phyloP scores from a whole-genome alignment of 1,284 basidiomycete genomes.

The Leccinum angustisporum region DNA sequence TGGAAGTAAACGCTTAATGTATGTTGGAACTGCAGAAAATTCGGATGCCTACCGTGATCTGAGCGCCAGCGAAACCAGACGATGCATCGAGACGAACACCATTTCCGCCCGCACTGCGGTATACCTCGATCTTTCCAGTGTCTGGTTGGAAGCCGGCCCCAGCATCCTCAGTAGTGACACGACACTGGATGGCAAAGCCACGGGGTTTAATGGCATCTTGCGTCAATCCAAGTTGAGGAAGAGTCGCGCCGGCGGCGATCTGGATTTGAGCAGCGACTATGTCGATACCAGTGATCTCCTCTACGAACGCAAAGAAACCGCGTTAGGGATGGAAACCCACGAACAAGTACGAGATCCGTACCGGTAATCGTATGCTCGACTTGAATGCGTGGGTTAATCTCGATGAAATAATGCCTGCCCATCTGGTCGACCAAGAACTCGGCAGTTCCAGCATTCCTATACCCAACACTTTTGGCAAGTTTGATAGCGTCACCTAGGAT shows the following conservation, averaged over 20 bases:
- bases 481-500: constrained; percentile 93
- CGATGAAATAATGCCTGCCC: constrained; percentile 97
- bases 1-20: background rate
- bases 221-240: constrained; percentile 94
- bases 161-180: constrained; percentile 99
- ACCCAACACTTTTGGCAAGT: constrained; percentile 88
- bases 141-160: constrained; percentile 93
- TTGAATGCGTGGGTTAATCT: constrained; percentile 98
- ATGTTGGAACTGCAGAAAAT: background rate
- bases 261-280: constrained; percentile 99
- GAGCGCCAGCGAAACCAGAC: constrained; percentile 98
- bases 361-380: constrained; percentile 98
- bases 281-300: constrained; percentile 99
- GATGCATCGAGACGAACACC: constrained; percentile 97
- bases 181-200: constrained; percentile 98
- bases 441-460: constrained; percentile 96
- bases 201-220: constrained; percentile 96
- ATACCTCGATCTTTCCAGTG: constrained; percentile 99
- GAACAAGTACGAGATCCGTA: constrained; percentile 35
- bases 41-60: constrained; percentile 80
- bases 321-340: constrained; percentile 7
- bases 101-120: constrained; percentile 97
- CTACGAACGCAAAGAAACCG: constrained; percentile 39
- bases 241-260: constrained; percentile 95
- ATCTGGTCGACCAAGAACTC: constrained; percentile 97